phyloP scores from a whole-genome alignment of 345 rosid genomes.

The Euclidium syriacum region DNA sequence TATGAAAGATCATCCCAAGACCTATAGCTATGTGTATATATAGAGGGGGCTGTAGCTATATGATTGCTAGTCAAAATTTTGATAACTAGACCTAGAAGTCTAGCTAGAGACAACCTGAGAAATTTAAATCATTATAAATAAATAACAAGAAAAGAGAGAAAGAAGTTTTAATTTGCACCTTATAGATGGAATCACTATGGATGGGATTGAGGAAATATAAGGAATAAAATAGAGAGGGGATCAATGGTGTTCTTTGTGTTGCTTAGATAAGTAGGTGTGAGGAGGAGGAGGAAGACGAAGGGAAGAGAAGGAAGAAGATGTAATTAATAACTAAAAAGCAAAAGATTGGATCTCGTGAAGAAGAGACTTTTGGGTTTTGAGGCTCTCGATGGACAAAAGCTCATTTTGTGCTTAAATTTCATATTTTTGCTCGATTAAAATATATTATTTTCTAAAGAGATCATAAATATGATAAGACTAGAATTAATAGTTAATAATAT shows the following conservation, averaged over 20 bases:
- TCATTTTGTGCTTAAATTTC: constrained; percentile 45
- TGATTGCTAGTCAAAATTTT: constrained; percentile 32
- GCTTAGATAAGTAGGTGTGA: constrained; percentile 23
- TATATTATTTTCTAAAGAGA: not conserved
- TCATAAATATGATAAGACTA: constrained; percentile 24
- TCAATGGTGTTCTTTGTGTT: constrained; percentile 23
- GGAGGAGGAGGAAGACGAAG: constrained; percentile 13
- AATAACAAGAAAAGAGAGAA: not conserved
- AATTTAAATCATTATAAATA: not conserved
- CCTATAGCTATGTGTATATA: constrained; percentile 15
- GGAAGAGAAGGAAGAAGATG: constrained; percentile 28
- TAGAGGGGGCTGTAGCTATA: constrained; percentile 19
- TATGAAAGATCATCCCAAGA: constrained; percentile 11
- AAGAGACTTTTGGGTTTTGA: constrained; percentile 36
- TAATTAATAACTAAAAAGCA: constrained; percentile 30
- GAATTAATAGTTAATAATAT: constrained; percentile 10
- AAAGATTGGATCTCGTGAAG: constrained; percentile 78
- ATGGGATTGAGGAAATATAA: constrained; percentile 13
- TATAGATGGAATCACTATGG: constrained; percentile 2
- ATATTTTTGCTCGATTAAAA: constrained; percentile 7
- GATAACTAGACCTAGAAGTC: constrained; percentile 25
- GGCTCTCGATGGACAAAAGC: constrained; percentile 50
- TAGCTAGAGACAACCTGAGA: constrained; percentile 25
- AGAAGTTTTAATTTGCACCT: constrained; percentile 13
- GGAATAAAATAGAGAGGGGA: constrained; percentile 14